phyloP scores from a whole-genome alignment of 768 basidiomycete species.

The Flagelloscypha sp. region DNA sequence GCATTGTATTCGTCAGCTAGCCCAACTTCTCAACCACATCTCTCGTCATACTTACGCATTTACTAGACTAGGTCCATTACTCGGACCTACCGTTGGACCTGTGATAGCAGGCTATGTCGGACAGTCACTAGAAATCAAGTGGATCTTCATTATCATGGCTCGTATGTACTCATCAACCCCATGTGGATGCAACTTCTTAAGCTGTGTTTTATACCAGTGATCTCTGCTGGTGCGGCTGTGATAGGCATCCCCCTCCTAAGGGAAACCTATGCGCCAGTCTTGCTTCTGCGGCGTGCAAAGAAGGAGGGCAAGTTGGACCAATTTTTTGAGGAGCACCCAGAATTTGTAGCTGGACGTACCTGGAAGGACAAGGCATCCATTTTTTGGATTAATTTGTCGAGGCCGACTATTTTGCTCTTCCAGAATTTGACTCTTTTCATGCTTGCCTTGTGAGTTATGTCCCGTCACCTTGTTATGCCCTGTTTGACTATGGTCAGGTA shows the following conservation, averaged over 20 bases:
- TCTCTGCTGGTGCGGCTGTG: constrained; percentile 27
- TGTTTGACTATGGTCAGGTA: too few species aligned
- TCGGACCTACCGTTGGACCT: constrained; percentile 39
- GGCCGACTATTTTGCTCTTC: constrained; percentile 47
- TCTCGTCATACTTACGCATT: constrained; percentile 32
- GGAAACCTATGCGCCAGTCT: constrained; percentile 53
- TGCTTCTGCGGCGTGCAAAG: constrained; percentile 29
- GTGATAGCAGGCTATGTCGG: constrained; percentile 46
- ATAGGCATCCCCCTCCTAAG: constrained; percentile 37
- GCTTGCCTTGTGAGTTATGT: constrained; percentile 54
- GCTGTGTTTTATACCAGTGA: constrained; percentile 13
- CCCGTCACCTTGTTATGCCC: too few species aligned
- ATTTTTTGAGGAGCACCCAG: constrained; percentile 21
- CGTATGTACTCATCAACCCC: constrained; percentile 2
- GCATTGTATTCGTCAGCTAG: constrained; percentile 37
- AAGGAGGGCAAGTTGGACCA: constrained; percentile 33
- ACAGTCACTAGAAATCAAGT: constrained; percentile 40
- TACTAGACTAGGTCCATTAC: too few species aligned
- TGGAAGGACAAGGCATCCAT: too few species aligned
- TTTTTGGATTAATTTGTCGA: constrained; percentile 50
- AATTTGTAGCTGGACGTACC: constrained; percentile 22
- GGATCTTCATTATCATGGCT: constrained; percentile 39
- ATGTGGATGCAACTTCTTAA: not conserved
- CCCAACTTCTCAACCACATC: constrained; percentile 34
- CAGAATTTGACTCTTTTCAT: constrained; percentile 56